Percentiles rank a stretch among this genome's conserved stretches.
Evolutionary conservation across 2,329 filamentous ascomycete genomes (phyloP).

Genomic region (Karstenula rhodostoma): DNA sequence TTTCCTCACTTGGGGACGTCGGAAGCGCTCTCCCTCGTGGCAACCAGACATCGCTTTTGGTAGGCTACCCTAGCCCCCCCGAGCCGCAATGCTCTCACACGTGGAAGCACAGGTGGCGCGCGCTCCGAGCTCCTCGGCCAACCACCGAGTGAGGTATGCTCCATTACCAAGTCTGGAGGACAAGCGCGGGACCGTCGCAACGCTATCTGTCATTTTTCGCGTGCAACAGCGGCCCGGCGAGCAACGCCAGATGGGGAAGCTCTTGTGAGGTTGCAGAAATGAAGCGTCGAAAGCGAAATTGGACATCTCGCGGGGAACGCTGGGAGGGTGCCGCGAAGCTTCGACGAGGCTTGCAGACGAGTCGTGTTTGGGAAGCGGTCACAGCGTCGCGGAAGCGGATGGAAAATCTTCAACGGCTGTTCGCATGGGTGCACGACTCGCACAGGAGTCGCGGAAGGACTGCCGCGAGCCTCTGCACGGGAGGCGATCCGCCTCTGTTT

Average conservation of each 20-base stretch:
- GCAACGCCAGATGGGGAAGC: slow-evolving; percentile 1
- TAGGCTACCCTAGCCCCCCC: neutral
- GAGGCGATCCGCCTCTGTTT: slow-evolving; percentile 3
- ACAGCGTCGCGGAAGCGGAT: slow-evolving; percentile 14
- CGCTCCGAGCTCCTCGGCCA: neutral
- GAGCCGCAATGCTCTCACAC: neutral
- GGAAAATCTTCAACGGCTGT: slow-evolving; percentile 8
- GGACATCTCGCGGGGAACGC: slow-evolving; percentile 15
- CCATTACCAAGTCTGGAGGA: neutral
- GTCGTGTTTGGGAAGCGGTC: slow-evolving; percentile 3
- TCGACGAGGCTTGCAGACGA: neutral
- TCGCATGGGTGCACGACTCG: slow-evolving; percentile 9
- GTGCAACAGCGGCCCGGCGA: slow-evolving; percentile 7
- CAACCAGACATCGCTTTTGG: slow-evolving; percentile 1
- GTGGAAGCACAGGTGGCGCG: neutral
- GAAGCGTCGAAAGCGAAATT: slow-evolving; percentile 5
- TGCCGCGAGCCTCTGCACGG: slow-evolving; percentile 5
- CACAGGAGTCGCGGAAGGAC: neutral
- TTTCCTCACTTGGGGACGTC: neutral
- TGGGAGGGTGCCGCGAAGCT: slow-evolving; percentile 6
- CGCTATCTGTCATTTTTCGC: neutral
- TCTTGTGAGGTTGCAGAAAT: neutral
- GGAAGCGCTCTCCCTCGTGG: slow-evolving; percentile 1
- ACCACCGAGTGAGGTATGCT: neutral
- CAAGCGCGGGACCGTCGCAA: neutral